Base-by-base conservation (phyloP, 1,284 basidiomycete species). In the Ceratobasidium sp. region DNA sequence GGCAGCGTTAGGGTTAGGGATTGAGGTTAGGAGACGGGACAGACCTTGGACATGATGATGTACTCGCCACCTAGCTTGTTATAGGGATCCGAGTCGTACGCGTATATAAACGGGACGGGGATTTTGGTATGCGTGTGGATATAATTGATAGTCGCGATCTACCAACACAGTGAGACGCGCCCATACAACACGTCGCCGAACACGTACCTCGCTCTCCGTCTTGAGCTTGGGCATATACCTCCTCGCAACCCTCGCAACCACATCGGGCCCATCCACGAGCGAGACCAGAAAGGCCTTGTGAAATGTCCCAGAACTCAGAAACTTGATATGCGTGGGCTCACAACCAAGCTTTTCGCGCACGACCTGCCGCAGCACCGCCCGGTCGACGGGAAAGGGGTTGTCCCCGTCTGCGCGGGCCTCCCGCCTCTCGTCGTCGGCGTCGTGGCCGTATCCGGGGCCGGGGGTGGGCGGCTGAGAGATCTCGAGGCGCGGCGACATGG, bases 61-160 rank as follows among this genome's bases (percentile, higher is more conserved):
- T 89, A 93, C 80, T 94, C 92, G 24, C 91, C 90, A 0, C 92
- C 92, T 29, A 94, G 85, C 14, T 90, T 88, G 80, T 94, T 94
- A 80, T 88, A 92, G 6, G 92, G 92, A 79, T 92, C 92, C 0
- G 92, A 86, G 78, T 94, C 91, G 80, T 91, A 90, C 79, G 88
- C 87, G 76, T 89, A 90, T 7, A 94, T 87, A 24, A 82, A 84
- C 0, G 92, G 92, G 5, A 93, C 90, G 0, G 92, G 92, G 24
- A 93, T 84, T 72, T 83, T 82, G 1, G 91, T 91, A 77, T 87
- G 84, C 76, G 88, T 84, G 64, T 90, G 88, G 43, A 94, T 84
- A 80, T 90, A 94, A 37, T 86, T 85, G 84, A 94, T 88, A 0
- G 92, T 94, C 1, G 92, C 92, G 19, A 93, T 89, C 78, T 78